Conservation (phyloP, 495 filamentous ascomycete species). For the Penicillium ucsense region DNA sequence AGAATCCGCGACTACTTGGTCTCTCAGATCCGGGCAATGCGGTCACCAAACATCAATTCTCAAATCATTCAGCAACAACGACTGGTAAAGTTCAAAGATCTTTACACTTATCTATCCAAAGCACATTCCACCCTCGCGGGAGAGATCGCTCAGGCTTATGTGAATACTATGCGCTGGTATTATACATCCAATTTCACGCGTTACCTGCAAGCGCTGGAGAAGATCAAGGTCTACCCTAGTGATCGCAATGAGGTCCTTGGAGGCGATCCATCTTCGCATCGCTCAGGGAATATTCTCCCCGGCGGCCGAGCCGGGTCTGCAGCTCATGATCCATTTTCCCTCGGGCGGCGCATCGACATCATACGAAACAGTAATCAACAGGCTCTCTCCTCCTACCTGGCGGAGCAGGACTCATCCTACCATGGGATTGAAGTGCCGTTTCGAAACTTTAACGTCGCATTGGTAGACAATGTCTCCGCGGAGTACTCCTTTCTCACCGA, state of each 20-base stretch:
- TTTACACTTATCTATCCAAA: conserved; percentile 73
- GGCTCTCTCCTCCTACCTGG: conserved; percentile 71
- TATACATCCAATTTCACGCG: conserved; percentile 86
- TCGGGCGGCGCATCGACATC: conserved; percentile 76
- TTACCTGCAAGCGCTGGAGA: conserved; percentile 73
- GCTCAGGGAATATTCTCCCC: conserved; percentile 28
- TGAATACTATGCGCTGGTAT: conserved; percentile 99
- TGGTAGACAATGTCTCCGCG: conserved; percentile 87
- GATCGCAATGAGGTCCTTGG: conserved; percentile 82
- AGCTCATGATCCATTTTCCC: conserved; percentile 76
- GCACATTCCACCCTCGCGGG: conserved; percentile 71
- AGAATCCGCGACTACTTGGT: conserved; percentile 91
- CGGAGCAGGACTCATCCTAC: conserved; percentile 74
- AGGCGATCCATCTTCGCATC: conserved; percentile 58
- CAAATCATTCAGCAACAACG: conserved; percentile 90
- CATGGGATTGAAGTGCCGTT: conserved; percentile 88
- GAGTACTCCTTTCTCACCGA: conserved; percentile 89
- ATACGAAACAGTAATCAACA: conserved; percentile 58
- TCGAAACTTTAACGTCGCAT: conserved; percentile 84
- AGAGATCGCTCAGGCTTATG: conserved; percentile 86
- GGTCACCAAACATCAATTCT: conserved; percentile 90
- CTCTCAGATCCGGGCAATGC: conserved; percentile 80
- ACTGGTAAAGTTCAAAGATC: conserved; percentile 76
- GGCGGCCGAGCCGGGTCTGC: conserved; percentile 41
- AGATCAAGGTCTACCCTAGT: conserved; percentile 69